A percentile compares a stretch with the other conserved stretches of the same genome.
These are phyloP conservation scores for Exophiala aquamarina DNA, from an alignment of 2,329 filamentous ascomycete genomes.

Conservation along the genomic window DNA sequence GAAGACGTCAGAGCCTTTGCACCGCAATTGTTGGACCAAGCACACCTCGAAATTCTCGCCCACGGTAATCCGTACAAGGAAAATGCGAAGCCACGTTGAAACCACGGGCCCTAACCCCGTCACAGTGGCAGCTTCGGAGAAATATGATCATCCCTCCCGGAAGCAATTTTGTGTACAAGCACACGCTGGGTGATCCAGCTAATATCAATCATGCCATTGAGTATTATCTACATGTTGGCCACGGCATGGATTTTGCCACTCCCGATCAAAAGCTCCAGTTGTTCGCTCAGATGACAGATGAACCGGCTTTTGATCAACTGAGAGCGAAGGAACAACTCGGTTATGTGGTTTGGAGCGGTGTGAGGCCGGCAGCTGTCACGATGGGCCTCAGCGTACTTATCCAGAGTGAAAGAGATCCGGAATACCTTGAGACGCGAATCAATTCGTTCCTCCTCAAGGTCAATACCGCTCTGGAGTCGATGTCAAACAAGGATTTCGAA, in stretches of 20 bases:
- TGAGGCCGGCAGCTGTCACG: slow-evolving; percentile 69
- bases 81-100: slow-evolving; percentile 77
- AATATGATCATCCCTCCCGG: slow-evolving; percentile 76
- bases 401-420: slow-evolving; percentile 82
- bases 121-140: slow-evolving; percentile 77
- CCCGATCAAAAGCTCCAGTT: slow-evolving; percentile 77
- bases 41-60: slow-evolving; percentile 82
- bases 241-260: slow-evolving; percentile 64
- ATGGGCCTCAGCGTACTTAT: slow-evolving; percentile 87
- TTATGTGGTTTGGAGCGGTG: slow-evolving; percentile 89
- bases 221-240: slow-evolving; percentile 71
- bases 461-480: slow-evolving; percentile 64
- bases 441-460: slow-evolving; percentile 77
- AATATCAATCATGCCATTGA: slow-evolving; percentile 89
- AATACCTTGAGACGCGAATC: slow-evolving; percentile 83
- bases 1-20: slow-evolving; percentile 76
- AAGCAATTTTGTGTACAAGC: slow-evolving; percentile 80
- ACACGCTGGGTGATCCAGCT: slow-evolving; percentile 76
- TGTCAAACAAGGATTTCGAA: slow-evolving; percentile 84
- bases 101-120: slow-evolving; percentile 70
- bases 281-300: slow-evolving; percentile 85
- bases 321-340: slow-evolving; percentile 94
- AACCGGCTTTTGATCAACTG: slow-evolving; percentile 91
- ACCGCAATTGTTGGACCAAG: slow-evolving; percentile 75
- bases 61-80: slow-evolving; percentile 95